Percentiles rank a stretch among this genome's conserved stretches.
These are phyloP conservation scores for Trichoderma sp. DNA, from an alignment of 2,329 filamentous ascomycete genomes.

Conservation along the genomic window DNA sequence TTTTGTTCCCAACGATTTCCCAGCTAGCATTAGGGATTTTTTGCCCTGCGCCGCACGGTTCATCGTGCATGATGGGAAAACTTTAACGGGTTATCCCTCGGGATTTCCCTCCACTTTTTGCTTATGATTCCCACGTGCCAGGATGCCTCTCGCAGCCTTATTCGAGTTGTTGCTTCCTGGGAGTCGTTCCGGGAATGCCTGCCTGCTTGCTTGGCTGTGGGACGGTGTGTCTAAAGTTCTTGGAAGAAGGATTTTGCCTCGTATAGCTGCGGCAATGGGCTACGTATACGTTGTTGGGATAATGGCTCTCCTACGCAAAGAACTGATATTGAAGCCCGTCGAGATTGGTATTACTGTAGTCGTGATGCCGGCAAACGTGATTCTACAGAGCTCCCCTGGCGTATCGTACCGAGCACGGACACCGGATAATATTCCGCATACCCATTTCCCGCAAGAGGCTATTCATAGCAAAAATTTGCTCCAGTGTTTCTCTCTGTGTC, in stretches of 20 bases:
- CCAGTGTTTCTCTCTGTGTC: neutral
- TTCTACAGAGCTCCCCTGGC: neutral
- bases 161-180: neutral
- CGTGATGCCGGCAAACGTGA: neutral
- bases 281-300: neutral
- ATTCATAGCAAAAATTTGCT: neutral
- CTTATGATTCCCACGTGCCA: neutral
- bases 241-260: neutral
- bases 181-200: neutral
- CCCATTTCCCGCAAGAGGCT: neutral
- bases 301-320: neutral
- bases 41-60: neutral
- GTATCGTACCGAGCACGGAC: neutral
- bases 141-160: neutral
- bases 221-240: neutral
- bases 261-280: neutral
- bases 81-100: neutral
- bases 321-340: neutral
- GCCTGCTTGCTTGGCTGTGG: neutral
- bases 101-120: neutral
- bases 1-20: neutral
- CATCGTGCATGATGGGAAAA: slow-evolving; percentile 8
- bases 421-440: neutral
- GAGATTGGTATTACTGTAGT: neutral
- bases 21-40: neutral